A percentile compares a stretch with the other conserved stretches of the same genome.
Evolutionary conservation across 139 green algal genomes (phyloP).

Genomic region (Coelastrella sp.): DNA sequence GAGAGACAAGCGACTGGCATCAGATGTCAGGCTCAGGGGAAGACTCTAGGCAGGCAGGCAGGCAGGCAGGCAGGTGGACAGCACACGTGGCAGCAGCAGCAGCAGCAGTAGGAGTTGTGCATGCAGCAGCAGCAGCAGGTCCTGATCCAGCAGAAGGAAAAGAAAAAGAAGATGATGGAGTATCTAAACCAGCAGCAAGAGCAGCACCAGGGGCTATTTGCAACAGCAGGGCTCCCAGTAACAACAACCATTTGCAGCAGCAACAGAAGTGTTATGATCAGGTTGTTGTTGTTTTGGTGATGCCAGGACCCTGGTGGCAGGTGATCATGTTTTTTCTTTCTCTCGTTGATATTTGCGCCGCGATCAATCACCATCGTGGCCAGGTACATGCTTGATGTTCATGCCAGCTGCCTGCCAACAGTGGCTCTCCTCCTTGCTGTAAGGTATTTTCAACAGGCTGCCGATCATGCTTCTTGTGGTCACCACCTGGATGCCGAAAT

Average conservation of each 20-base stretch:
- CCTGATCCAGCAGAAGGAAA: background rate
- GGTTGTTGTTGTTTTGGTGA: too few relatives aligned
- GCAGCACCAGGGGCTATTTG: too few relatives aligned
- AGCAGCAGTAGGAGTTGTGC: background rate
- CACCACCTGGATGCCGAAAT: too few relatives aligned
- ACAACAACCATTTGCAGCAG: too few relatives aligned
- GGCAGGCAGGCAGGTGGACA: slow-evolving; percentile 38
- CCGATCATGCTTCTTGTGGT: background rate
- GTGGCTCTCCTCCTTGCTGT: background rate
- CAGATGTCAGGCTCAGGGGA: slow-evolving; percentile 5
- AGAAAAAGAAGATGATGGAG: too few relatives aligned
- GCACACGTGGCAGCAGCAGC: background rate
- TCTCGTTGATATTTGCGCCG: too few relatives aligned
- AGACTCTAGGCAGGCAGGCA: slow-evolving; percentile 6
- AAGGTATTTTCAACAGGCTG: background rate
- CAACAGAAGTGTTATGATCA: too few relatives aligned
- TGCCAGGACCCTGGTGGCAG: too few relatives aligned
- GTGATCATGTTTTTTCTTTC: too few relatives aligned
- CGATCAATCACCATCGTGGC: too few relatives aligned
- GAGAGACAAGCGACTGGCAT: slow-evolving; percentile 50
- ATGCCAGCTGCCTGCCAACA: background rate
- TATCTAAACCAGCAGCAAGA: too few relatives aligned
- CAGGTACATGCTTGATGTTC: background rate
- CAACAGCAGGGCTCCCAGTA: too few relatives aligned
- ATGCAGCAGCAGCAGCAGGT: background rate